Evolutionary conservation across 176 grass and related monocot genomes (phyloP), one percentile per base, ranked within the genome.

Genomic region (Oropetium thomaeum): DNA sequence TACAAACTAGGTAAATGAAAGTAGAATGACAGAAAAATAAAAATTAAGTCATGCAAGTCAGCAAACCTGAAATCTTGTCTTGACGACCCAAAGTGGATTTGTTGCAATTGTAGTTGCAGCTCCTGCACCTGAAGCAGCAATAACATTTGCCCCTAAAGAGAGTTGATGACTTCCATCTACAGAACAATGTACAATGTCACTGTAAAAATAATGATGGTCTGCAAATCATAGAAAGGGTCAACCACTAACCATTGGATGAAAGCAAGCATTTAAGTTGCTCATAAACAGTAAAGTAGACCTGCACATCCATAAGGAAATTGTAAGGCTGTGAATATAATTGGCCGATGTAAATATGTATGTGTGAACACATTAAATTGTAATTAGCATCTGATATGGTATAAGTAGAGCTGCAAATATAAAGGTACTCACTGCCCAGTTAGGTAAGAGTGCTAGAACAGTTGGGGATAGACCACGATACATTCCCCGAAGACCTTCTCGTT

Each of bases 1-100:
- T 60, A 38, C n/a, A 51, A 61, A n/a, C 26, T 38, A 76, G 61
- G n/a, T 28, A 27, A 54, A 67, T 31, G 58, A 30, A 51, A 29
- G 51, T 12, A 57, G 10, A 57, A 57, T 27, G 9, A 27, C 23
- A 77, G 32, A 62, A 48, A 45, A 48, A 28, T 40, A 73, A 23
- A 22, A 49, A 48, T 30, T 65, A 54, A 78, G 51, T 58, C 65
- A 2, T 70, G 55, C 25, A 14, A 34, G 25, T 32, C 29, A 73
- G n/a, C 60, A 88, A 79, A 97, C 90, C 82, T 97, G 94, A 79
- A 97, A 87, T 91, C 94, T 89, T 74, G 90, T 93, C 81, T 97
- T 97, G 45, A 97, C 94, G 76, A 97, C 94, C 94, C 94, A 97
- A 34, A 97, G 94, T 81, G 94, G 94, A 84, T 93, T 97, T 61